A percentile compares a stretch with the other conserved stretches of the same genome.
Evolutionary conservation across 2,329 filamentous ascomycete genomes (phyloP).

Genomic region (Aspergillus floridensis): DNA sequence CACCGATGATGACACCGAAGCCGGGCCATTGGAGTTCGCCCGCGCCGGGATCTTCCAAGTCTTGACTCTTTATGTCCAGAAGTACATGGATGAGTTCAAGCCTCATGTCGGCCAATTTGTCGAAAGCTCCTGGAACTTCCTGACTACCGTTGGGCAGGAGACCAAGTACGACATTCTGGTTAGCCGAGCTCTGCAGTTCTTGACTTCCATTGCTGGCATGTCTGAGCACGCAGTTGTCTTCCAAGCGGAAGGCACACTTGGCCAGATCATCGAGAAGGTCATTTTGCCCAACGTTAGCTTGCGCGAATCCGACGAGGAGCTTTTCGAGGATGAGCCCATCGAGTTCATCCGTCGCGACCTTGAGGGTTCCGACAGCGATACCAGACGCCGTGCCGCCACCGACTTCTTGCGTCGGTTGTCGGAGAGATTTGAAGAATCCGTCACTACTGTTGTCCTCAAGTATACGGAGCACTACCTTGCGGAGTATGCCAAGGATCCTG

Average conservation of each 20-base stretch:
- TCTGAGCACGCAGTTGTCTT: constrained; percentile 77
- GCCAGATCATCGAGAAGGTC: constrained; percentile 91
- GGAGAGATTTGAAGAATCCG: constrained; percentile 79
- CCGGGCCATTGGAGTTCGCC: constrained; percentile 77
- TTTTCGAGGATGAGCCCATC: constrained; percentile 98
- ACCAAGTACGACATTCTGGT: constrained; percentile 93
- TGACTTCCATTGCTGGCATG: constrained; percentile 82
- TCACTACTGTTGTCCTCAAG: constrained; percentile 80
- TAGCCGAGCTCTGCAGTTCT: constrained; percentile 89
- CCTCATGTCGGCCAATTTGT: constrained; percentile 79
- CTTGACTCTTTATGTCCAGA: constrained; percentile 84
- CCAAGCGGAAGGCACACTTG: constrained; percentile 74
- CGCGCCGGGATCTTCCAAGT: constrained; percentile 93
- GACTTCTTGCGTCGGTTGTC: constrained; percentile 90
- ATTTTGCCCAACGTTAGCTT: constrained; percentile 89
- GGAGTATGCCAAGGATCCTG: constrained; percentile 66
- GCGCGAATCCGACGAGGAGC: constrained; percentile 87
- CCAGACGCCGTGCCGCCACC: constrained; percentile 83
- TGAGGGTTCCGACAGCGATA: constrained; percentile 95
- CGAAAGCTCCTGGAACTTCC: constrained; percentile 82
- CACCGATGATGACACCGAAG: constrained; percentile 85
- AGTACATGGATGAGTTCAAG: constrained; percentile 93
- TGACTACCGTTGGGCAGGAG: constrained; percentile 81
- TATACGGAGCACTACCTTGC: constrained; percentile 84
- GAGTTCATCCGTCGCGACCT: constrained; percentile 95